Base-by-base conservation (phyloP, 768 basidiomycete species). In the Xerocomellus intermedius region DNA sequence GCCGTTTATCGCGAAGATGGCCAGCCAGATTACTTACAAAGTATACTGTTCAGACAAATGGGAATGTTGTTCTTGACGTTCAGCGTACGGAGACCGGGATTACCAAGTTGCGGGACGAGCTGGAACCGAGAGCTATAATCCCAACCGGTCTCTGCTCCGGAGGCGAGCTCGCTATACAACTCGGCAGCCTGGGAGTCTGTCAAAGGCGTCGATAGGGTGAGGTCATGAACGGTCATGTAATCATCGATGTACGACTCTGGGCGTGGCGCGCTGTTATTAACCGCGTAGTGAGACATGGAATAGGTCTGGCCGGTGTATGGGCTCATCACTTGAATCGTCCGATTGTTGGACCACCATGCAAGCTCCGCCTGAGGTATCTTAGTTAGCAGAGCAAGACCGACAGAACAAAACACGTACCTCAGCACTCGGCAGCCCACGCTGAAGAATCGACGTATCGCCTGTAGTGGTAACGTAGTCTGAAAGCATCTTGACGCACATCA, bases 91-190 rank as follows among this genome's bases (percentile, higher is more conserved):
- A 96, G 74, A 3, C 84, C 82, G 10, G 81, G 79, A 36, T 75
- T 81, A 7, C 73, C 74, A 42, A 67, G 61, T 42, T 75, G 72
- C 6, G 68, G 65, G 1, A 69, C 60, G 10, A 62, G 39, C 44
- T 72, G 52, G n/a, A 81, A 85, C 8, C 84, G 73, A 30, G 77
- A 71, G 33, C 80, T 81, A 53, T 59, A 67, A 41, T 64, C 62
- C 71, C 63, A 69, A 57, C 89, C 92, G 12, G 82, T 82, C 74
- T 98, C 95, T 1, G 93, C 95, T 35, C 91, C 94, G 50, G 80
- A 83, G 0, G 95, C 95, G 21, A 98, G 81, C 66, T 97, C 91
- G 7, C 88, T 81, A 63, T 94, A 97, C n/a, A 98, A 65, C 1
- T 76, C 80, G 0, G 80, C 79, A 39, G 79, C 76, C 64, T 86